These are phyloP conservation scores for Amanita subjunquillea DNA, from an alignment of 768 basidiomycete genomes.

Conservation along the genomic window DNA sequence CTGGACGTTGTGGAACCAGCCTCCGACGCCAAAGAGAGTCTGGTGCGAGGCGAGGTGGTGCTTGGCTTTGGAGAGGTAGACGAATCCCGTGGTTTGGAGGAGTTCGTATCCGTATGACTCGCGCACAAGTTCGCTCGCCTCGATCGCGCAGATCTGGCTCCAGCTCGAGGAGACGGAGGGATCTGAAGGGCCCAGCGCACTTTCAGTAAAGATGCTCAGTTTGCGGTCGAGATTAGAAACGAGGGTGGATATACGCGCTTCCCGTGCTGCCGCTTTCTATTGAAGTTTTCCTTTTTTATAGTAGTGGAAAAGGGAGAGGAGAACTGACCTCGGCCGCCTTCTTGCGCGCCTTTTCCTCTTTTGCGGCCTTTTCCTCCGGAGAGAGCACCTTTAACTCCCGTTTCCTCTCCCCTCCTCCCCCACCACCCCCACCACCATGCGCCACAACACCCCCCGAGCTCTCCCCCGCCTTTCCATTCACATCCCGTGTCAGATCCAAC, in stretches of 20 bases:
- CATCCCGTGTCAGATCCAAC: slow-evolving; percentile 32
- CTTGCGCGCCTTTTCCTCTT: slow-evolving; percentile 63
- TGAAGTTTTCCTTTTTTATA: too few species aligned
- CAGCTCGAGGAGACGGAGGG: slow-evolving; percentile 62
- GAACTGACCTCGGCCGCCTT: slow-evolving; percentile 54
- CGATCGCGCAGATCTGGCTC: slow-evolving; percentile 67
- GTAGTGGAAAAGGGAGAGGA: too few species aligned
- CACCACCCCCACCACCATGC: too few species aligned
- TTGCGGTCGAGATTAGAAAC: slow-evolving; percentile 74
- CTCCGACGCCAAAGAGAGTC: slow-evolving; percentile 76
- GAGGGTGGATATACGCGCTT: slow-evolving; percentile 65
- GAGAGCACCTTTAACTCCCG: slow-evolving; percentile 39
- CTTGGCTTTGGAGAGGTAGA: slow-evolving; percentile 75
- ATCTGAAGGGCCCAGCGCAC: slow-evolving; percentile 61
- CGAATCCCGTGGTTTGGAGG: slow-evolving; percentile 78
- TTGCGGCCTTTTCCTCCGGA: slow-evolving; percentile 65
- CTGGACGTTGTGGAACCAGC: slow-evolving; percentile 89
- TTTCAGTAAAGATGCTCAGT: slow-evolving; percentile 81
- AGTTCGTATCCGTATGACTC: slow-evolving; percentile 87
- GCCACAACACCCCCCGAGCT: neutral
- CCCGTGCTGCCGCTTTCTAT: slow-evolving; percentile 67
- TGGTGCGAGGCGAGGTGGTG: slow-evolving; percentile 69
- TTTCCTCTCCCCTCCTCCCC: neutral
- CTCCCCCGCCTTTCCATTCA: too few species aligned
- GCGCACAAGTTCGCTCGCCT: slow-evolving; percentile 79